Percentiles rank a stretch among this genome's conserved stretches.
phyloP scores from a whole-genome alignment of 1,284 basidiomycete species.

The Tausonia pullulans region DNA sequence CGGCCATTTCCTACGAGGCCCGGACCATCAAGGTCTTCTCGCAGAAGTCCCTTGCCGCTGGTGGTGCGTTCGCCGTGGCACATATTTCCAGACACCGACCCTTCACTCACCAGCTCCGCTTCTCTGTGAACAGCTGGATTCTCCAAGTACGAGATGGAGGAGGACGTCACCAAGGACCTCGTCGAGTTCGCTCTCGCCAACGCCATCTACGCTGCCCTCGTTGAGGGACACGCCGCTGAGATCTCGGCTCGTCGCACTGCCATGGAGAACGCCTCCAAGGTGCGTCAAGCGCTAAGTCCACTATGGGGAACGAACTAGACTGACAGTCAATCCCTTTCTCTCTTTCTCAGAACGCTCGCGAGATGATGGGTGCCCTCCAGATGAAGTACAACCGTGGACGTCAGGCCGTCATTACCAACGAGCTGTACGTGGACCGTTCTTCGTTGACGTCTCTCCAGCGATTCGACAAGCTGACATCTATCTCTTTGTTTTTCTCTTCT shows the following conservation, averaged over 20 bases:
- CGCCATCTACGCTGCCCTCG: conserved; percentile 86
- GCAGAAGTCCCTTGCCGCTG: conserved; percentile 63
- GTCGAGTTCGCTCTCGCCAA: conserved; percentile 95
- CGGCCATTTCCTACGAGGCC: conserved; percentile 85
- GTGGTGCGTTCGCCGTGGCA: conserved; percentile 44
- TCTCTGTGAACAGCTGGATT: conserved; percentile 51
- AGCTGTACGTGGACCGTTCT: conserved; percentile 23
- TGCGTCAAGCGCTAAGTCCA: conserved; percentile 19
- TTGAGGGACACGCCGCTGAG: conserved; percentile 94
- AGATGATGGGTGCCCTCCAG: conserved; percentile 76
- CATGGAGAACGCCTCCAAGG: conserved; percentile 98
- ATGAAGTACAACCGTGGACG: conserved; percentile 99
- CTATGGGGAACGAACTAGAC: background rate
- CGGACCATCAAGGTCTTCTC: conserved; percentile 65
- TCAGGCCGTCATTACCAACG: conserved; percentile 73
- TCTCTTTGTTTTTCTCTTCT: background rate
- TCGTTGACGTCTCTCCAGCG: too few species aligned
- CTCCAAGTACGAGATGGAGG: conserved; percentile 90
- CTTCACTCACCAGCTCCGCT: background rate
- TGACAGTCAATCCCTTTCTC: background rate
- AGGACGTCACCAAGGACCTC: conserved; percentile 86
- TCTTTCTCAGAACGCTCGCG: conserved; percentile 60
- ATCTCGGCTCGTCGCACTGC: conserved; percentile 70
- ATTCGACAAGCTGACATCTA: background rate
- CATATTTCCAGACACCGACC: background rate